Percentiles rank a stretch among this genome's conserved stretches.
phyloP scores from a whole-genome alignment of 805 yeast genomes.

The Lipomyces kockii region DNA sequence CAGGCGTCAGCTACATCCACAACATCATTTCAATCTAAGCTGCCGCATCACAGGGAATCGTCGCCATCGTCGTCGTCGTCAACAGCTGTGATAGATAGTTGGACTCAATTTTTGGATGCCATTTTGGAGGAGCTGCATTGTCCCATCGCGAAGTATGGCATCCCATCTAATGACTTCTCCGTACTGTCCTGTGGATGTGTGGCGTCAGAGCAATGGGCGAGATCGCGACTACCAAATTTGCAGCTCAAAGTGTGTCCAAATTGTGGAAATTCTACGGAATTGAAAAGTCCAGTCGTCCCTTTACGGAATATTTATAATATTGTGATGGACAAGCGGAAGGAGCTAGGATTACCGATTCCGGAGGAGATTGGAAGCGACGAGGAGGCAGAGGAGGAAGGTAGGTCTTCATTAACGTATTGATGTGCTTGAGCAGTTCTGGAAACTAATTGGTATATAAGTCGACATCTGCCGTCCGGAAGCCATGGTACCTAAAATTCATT shows the following conservation, averaged over 20 bases:
- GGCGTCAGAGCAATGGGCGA: slow-evolving; percentile 37
- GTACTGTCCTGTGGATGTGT: slow-evolving; percentile 36
- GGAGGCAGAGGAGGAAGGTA: slow-evolving; percentile 30
- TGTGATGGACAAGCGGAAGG: slow-evolving; percentile 36
- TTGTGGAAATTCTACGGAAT: slow-evolving; percentile 35
- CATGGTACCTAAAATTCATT: background rate
- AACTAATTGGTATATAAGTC: slow-evolving; percentile 6
- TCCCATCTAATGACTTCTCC: slow-evolving; percentile 34
- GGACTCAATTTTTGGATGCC: slow-evolving; percentile 34
- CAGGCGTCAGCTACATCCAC: background rate
- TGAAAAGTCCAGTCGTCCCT: slow-evolving; percentile 33
- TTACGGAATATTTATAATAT: slow-evolving; percentile 30
- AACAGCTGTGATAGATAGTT: slow-evolving; percentile 28
- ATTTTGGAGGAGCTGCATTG: slow-evolving; percentile 32
- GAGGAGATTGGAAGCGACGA: slow-evolving; percentile 37
- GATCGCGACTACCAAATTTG: slow-evolving; percentile 32
- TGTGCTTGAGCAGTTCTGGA: background rate
- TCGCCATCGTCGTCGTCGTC: slow-evolving; percentile 25
- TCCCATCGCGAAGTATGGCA: slow-evolving; percentile 35
- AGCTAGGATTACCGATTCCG: slow-evolving; percentile 32
- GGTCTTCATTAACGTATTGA: background rate
- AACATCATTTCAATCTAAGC: background rate
- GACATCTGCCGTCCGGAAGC: slow-evolving; percentile 11
- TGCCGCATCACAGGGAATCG: background rate
- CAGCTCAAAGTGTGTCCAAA: slow-evolving; percentile 35